phyloP scores from a whole-genome alignment of 768 basidiomycete species.

The Boletus subparvulus region DNA sequence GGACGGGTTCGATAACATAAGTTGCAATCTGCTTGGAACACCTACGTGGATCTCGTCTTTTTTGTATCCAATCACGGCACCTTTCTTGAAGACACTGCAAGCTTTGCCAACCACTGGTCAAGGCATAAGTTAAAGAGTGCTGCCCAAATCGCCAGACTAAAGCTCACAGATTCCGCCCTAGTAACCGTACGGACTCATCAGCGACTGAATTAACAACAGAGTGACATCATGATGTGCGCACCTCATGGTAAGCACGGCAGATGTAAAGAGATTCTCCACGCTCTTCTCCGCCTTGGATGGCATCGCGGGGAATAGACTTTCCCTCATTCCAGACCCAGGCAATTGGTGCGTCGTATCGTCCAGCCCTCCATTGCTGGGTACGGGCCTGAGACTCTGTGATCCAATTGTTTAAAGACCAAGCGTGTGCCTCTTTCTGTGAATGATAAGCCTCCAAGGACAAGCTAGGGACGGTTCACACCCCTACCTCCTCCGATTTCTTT shows the following conservation, averaged over 20 bases:
- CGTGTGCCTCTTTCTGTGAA: constrained; percentile 47
- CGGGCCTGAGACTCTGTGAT: constrained; percentile 53
- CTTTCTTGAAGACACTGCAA: constrained; percentile 53
- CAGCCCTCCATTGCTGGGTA: constrained; percentile 45
- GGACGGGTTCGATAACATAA: neutral
- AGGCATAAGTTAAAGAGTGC: constrained; percentile 1
- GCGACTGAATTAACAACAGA: neutral
- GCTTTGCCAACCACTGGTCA: constrained; percentile 66
- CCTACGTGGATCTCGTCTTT: constrained; percentile 59
- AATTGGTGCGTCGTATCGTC: constrained; percentile 46
- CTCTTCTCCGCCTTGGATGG: constrained; percentile 59
- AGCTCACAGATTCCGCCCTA: constrained; percentile 56
- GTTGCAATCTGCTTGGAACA: neutral
- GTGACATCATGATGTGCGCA: constrained; percentile 26
- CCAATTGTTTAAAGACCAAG: constrained; percentile 57
- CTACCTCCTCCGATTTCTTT: constrained; percentile 57
- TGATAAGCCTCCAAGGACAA: neutral
- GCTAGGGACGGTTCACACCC: neutral
- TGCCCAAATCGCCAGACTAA: neutral
- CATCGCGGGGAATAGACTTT: constrained; percentile 55
- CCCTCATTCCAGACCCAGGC: constrained; percentile 66
- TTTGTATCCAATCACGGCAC: constrained; percentile 62
- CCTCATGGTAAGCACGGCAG: constrained; percentile 58
- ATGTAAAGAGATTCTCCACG: constrained; percentile 53
- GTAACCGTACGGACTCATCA: constrained; percentile 6